Conservation (phyloP, 495 filamentous ascomycete species). For the Lineolata rhizophorae region DNA sequence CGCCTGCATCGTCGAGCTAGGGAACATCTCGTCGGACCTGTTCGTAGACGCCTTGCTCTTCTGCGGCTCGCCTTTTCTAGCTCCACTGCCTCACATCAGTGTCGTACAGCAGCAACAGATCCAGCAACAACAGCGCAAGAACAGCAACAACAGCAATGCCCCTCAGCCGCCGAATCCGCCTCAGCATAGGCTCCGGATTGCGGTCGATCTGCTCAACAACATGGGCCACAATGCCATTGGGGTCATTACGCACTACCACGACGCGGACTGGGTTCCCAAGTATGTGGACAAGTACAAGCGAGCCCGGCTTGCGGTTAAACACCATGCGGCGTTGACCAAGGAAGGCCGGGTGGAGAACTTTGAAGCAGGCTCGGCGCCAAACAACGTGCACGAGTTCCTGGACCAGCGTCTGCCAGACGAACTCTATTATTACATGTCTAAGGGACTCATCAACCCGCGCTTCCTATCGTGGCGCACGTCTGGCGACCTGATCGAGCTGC, state of each 20-base stretch:
- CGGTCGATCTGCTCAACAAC: slow-evolving; percentile 37
- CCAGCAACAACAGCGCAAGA: slow-evolving; percentile 26
- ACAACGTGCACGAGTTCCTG: slow-evolving; percentile 71
- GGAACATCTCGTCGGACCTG: slow-evolving; percentile 41
- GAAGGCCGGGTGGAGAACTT: slow-evolving; percentile 54
- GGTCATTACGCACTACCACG: slow-evolving; percentile 45
- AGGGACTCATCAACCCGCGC: slow-evolving; percentile 56
- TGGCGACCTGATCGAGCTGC: slow-evolving; percentile 47
- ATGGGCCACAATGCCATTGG: slow-evolving; percentile 35
- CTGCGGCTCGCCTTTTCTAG: slow-evolving; percentile 59
- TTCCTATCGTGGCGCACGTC: slow-evolving; percentile 62
- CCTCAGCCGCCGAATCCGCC: too few relatives aligned
- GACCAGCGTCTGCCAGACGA: slow-evolving; percentile 78
- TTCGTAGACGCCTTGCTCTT: slow-evolving; percentile 73
- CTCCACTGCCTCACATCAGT: slow-evolving; percentile 58
- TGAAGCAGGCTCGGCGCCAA: slow-evolving; percentile 43
- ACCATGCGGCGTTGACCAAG: slow-evolving; percentile 59
- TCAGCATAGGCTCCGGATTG: slow-evolving; percentile 45
- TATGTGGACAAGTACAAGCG: slow-evolving; percentile 74
- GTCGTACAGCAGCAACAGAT: too few relatives aligned
- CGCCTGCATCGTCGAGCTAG: slow-evolving; percentile 44
- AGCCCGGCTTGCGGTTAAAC: slow-evolving; percentile 63
- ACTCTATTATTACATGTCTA: slow-evolving; percentile 76
- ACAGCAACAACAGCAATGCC: slow-evolving; percentile 23
- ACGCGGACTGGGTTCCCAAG: slow-evolving; percentile 41